phyloP scores from a whole-genome alignment of 305 asterid genomes.

The Petunia hybrid region DNA sequence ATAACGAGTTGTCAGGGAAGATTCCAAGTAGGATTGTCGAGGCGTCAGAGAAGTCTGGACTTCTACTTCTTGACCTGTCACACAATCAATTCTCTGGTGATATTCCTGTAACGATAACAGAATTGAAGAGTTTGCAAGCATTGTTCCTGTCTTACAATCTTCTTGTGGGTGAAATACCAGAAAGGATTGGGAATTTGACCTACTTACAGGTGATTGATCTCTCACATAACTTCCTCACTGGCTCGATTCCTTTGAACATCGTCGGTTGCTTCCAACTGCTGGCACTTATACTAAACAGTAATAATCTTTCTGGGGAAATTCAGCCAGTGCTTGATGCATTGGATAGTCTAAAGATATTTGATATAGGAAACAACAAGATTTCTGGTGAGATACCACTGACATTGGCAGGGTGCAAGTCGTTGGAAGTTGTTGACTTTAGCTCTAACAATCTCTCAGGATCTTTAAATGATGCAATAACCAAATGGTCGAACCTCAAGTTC shows the following conservation, averaged over 20 bases:
- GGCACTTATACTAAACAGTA: slow-evolving; percentile 64
- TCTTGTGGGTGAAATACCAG: slow-evolving; percentile 72
- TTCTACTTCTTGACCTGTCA: slow-evolving; percentile 76
- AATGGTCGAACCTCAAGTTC: slow-evolving; percentile 69
- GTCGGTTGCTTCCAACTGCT: slow-evolving; percentile 85
- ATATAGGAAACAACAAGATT: slow-evolving; percentile 64
- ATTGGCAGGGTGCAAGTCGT: slow-evolving; percentile 78
- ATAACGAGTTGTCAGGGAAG: slow-evolving; percentile 69
- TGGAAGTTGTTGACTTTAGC: slow-evolving; percentile 82
- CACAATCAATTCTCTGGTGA: slow-evolving; percentile 71
- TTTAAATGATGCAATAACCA: slow-evolving; percentile 69
- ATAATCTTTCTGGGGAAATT: slow-evolving; percentile 79
- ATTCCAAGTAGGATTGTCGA: slow-evolving; percentile 62
- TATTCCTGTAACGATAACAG: slow-evolving; percentile 70
- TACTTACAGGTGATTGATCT: slow-evolving; percentile 78
- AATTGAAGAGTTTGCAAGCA: slow-evolving; percentile 84
- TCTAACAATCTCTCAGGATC: slow-evolving; percentile 69
- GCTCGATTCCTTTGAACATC: slow-evolving; percentile 66
- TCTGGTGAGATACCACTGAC: slow-evolving; percentile 86
- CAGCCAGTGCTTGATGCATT: slow-evolving; percentile 87
- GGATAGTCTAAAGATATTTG: slow-evolving; percentile 73
- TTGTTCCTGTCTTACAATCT: slow-evolving; percentile 69
- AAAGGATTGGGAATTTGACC: slow-evolving; percentile 74
- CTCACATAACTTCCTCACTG: slow-evolving; percentile 68
- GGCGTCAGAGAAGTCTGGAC: slow-evolving; percentile 66